Conservation (phyloP, 176 grass and related monocot species). For the Zizania latifolia region DNA sequence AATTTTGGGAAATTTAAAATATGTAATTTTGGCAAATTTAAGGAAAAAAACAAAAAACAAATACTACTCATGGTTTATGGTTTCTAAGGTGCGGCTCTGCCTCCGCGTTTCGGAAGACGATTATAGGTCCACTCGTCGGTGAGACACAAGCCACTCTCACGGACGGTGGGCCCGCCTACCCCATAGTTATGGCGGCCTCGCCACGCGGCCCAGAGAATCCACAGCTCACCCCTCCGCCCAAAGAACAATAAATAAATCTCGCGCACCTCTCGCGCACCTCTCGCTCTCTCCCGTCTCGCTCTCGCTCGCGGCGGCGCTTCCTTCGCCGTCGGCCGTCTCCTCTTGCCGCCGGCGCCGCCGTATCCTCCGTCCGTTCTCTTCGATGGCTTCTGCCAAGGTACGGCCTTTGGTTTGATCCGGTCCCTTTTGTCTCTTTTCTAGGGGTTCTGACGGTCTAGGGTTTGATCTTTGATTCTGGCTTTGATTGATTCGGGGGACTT, state of each 20-base stretch:
- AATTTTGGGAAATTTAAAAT: no score
- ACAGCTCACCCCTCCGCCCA: not conserved
- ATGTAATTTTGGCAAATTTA: no score
- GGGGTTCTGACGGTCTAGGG: not conserved
- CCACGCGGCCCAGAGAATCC: constrained; percentile 15
- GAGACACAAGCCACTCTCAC: no score
- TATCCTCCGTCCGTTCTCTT: not conserved
- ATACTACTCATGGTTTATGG: no score
- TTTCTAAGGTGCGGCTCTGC: no score
- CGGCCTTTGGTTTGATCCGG: not conserved
- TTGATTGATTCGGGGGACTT: constrained; percentile 25
- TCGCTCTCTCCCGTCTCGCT: not conserved
- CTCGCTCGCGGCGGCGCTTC: not conserved
- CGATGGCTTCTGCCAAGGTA: constrained; percentile 74
- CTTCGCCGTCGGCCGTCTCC: not conserved
- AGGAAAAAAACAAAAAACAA: no score
- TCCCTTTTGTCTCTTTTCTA: not conserved
- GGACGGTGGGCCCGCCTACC: not conserved
- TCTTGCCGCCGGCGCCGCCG: not conserved
- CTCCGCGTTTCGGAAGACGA: no score
- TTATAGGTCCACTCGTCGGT: not conserved
- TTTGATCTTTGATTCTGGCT: not conserved
- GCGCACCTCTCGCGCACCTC: not conserved
- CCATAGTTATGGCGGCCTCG: not conserved
- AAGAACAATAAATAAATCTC: not conserved